phyloP scores from a whole-genome alignment of 2,329 filamentous ascomycete species.

The Penicillium sp. region DNA sequence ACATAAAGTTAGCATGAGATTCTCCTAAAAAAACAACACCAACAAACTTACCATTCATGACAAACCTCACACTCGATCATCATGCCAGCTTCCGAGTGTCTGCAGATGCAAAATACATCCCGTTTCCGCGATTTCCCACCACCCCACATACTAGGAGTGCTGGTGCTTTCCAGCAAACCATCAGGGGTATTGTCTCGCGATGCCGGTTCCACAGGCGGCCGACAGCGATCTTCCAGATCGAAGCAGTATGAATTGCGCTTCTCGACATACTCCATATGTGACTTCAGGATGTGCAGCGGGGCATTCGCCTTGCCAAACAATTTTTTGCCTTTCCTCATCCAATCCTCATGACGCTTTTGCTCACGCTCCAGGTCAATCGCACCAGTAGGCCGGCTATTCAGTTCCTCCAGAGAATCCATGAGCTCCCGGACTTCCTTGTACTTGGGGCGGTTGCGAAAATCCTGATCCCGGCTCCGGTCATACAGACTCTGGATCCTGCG shows the following conservation, averaged over 20 bases:
- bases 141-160: conserved; percentile 27
- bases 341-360: conserved; percentile 90
- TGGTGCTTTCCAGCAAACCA: conserved; percentile 42
- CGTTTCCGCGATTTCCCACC: conserved; percentile 51
- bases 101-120: conserved; percentile 96
- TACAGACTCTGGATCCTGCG: conserved; percentile 75
- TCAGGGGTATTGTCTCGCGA: conserved; percentile 69
- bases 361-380: conserved; percentile 90
- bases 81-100: conserved; percentile 86
- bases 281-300: conserved; percentile 86
- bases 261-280: conserved; percentile 86
- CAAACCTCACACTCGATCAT: conserved; percentile 99
- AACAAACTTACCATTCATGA: conserved; percentile 92
- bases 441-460: conserved; percentile 70
- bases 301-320: conserved; percentile 97
- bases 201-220: conserved; percentile 81
- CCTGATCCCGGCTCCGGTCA: conserved; percentile 63
- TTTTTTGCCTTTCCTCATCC: conserved; percentile 98
- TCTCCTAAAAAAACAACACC: too few relatives aligned
- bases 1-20: conserved; percentile 13
- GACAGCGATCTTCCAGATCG: conserved; percentile 76
- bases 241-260: conserved; percentile 87
- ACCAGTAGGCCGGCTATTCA: conserved; percentile 85
- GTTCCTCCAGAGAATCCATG: conserved; percentile 73
- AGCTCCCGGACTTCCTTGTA: conserved; percentile 86